Conservation (phyloP, 495 filamentous ascomycete genomes). For the Barbatosphaeria neglecta region DNA sequence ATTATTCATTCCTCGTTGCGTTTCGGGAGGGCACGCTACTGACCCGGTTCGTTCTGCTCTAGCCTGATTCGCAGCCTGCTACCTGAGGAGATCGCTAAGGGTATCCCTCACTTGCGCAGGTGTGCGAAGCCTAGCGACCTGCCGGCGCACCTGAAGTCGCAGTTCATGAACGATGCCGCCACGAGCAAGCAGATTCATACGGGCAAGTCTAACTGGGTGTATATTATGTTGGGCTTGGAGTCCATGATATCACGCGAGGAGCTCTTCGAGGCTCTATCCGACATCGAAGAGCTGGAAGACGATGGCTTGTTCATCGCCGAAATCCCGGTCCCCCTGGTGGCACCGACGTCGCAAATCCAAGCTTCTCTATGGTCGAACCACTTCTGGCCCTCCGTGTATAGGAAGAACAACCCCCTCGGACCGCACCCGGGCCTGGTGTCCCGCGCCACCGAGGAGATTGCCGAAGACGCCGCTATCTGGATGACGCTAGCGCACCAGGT, state of each 20-base stretch:
- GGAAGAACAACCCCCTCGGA: slow-evolving; percentile 66
- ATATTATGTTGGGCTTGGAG: slow-evolving; percentile 34
- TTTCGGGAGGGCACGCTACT: too few species aligned
- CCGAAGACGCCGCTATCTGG: slow-evolving; percentile 42
- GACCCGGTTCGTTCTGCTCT: not conserved
- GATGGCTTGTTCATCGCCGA: slow-evolving; percentile 35
- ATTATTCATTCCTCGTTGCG: not conserved
- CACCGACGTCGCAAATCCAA: slow-evolving; percentile 64
- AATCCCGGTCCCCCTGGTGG: slow-evolving; percentile 57
- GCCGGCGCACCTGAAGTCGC: slow-evolving; percentile 38
- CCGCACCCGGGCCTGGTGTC: slow-evolving; percentile 54
- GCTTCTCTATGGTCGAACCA: slow-evolving; percentile 62
- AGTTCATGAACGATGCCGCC: slow-evolving; percentile 33
- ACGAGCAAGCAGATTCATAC: slow-evolving; percentile 32
- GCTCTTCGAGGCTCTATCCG: slow-evolving; percentile 19
- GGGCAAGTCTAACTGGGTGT: slow-evolving; percentile 34
- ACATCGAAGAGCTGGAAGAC: slow-evolving; percentile 26
- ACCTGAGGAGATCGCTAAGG: slow-evolving; percentile 44
- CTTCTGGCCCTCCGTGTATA: slow-evolving; percentile 86
- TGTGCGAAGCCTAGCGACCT: slow-evolving; percentile 64
- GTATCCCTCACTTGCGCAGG: slow-evolving; percentile 68
- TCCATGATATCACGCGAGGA: slow-evolving; percentile 26
- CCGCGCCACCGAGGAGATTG: slow-evolving; percentile 46
- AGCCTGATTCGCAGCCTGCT: slow-evolving; percentile 37
- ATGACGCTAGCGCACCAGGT: slow-evolving; percentile 56